Base-by-base conservation (phyloP, 805 yeast genomes). In the Metschnikowia bowlesiae region DNA sequence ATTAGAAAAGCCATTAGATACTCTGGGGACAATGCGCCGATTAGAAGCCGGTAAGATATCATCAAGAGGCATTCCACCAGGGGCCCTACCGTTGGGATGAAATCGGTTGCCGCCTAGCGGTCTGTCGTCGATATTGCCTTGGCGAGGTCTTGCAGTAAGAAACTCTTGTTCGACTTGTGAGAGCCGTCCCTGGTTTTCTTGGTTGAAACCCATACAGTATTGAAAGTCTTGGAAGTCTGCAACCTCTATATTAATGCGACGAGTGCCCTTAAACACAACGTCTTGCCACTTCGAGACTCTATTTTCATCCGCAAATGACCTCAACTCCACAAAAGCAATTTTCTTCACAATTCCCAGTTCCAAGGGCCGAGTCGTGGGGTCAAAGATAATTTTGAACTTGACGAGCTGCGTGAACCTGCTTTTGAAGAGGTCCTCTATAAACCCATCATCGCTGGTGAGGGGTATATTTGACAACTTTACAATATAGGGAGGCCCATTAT, bases 211-310 rank as follows among this genome's bases (percentile, higher is more conserved):
- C 52, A 74, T 70, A 59, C 75, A 68, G 48, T 66, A 41, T 47
- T 71, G 72, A 51, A 74, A 74, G 55, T 74, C 78, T 42, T 51
- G 48, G 46, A 70, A 73, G 51, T 73, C 72, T 0, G 78, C 78
- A 49, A 55, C 46, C 53, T 74, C 78, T 7, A 71, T 62, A 8
- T 65, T 51, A 8, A 74, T 75, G 45, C 71, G 63, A 50, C 74
- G 63, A 36, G 66, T 60, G n/a, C 70, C 73, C 46, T 62, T 62
- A 72, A 81, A 72, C 57, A 70, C 75, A 33, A 85, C 65, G 59
- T 84, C 89, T 44, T 68, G 77, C 82, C 88, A 82, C 61, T 81
- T 84, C 48, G 83, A 62, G 31, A 79, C 85, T 55, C 80, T 82
- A 41, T 74, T 74, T 58, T 84, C 68, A 37, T 82, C 84, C 8